Percentiles rank a stretch among this genome's conserved stretches.
Evolutionary conservation across 345 rosid species (phyloP).

Genomic region (Citrus maxima): DNA sequence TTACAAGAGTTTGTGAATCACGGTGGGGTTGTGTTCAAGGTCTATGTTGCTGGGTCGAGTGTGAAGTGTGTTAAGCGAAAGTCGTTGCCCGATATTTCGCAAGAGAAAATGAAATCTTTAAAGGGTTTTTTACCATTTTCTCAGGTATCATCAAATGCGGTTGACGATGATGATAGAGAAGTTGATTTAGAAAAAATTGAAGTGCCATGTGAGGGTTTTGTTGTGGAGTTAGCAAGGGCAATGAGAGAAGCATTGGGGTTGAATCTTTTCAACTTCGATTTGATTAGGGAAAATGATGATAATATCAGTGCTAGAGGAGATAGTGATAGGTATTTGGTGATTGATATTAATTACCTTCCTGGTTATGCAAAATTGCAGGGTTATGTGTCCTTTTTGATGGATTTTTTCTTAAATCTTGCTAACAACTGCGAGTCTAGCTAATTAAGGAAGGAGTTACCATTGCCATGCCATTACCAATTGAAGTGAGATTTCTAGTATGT

Average conservation of each 20-base stretch:
- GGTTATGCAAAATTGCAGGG: constrained; percentile 61
- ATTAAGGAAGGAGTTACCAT: too few species aligned
- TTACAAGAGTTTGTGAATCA: constrained; percentile 67
- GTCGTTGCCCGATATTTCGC: constrained; percentile 55
- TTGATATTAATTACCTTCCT: constrained; percentile 68
- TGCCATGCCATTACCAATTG: too few species aligned
- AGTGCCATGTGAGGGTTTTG: constrained; percentile 46
- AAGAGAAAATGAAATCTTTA: constrained; percentile 37
- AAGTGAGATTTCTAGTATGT: too few species aligned
- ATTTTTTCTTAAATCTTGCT: constrained; percentile 35
- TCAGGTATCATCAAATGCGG: constrained; percentile 56
- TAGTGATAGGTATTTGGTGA: constrained; percentile 47
- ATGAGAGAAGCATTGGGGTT: constrained; percentile 45
- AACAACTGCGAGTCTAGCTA: background rate
- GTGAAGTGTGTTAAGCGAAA: constrained; percentile 58
- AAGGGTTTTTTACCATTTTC: constrained; percentile 50
- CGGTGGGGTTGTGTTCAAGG: constrained; percentile 66
- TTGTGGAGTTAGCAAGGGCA: constrained; percentile 41
- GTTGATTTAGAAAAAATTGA: constrained; percentile 39
- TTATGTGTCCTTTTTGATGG: constrained; percentile 47
- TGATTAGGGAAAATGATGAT: constrained; percentile 44
- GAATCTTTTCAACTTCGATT: constrained; percentile 64
- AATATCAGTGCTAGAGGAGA: constrained; percentile 21
- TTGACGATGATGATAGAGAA: constrained; percentile 26
- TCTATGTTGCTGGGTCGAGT: constrained; percentile 51